Evolutionary conservation across 208 protist species (phyloP).

Genomic region (Trypanosoma theileri): DNA sequence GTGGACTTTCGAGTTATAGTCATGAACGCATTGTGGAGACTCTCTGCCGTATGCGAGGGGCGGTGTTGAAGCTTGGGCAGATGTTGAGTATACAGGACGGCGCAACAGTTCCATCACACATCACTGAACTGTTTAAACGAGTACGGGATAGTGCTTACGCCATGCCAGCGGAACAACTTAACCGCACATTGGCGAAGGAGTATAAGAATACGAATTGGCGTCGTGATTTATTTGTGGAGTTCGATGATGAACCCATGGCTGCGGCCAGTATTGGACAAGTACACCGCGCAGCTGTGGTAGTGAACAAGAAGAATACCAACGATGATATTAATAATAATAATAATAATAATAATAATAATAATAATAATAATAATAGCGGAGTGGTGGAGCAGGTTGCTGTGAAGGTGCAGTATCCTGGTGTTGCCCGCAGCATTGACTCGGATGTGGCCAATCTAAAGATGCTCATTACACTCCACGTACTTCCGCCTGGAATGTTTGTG

Average conservation of each 20-base stretch:
- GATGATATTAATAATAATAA: too few species aligned
- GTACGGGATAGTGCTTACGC: conserved; percentile 86
- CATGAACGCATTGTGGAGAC: conserved; percentile 91
- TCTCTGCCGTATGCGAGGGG: conserved; percentile 94
- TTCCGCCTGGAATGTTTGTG: conserved; percentile 82
- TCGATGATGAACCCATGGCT: conserved; percentile 91
- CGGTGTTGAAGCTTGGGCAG: conserved; percentile 96
- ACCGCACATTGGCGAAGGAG: conserved; percentile 43
- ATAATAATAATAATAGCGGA: too few species aligned
- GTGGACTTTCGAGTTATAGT: conserved; percentile 41
- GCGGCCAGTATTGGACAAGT: conserved; percentile 97
- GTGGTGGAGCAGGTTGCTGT: conserved; percentile 87
- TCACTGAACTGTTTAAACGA: conserved; percentile 72
- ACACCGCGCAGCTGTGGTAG: conserved; percentile 61
- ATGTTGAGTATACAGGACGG: conserved; percentile 93
- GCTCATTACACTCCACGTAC: conserved; percentile 69
- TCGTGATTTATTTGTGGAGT: conserved; percentile 57
- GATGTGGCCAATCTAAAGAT: conserved; percentile 89
- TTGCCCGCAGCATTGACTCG: conserved; percentile 85
- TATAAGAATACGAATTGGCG: conserved; percentile 50
- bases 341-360: too few species aligned
- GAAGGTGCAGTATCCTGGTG: conserved; percentile 88
- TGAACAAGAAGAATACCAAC: conserved; percentile 30
- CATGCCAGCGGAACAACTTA: conserved; percentile 78
- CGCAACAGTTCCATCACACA: conserved; percentile 64